Conservation (phyloP, 1,284 basidiomycete genomes). For the Tylopilus sp. region DNA sequence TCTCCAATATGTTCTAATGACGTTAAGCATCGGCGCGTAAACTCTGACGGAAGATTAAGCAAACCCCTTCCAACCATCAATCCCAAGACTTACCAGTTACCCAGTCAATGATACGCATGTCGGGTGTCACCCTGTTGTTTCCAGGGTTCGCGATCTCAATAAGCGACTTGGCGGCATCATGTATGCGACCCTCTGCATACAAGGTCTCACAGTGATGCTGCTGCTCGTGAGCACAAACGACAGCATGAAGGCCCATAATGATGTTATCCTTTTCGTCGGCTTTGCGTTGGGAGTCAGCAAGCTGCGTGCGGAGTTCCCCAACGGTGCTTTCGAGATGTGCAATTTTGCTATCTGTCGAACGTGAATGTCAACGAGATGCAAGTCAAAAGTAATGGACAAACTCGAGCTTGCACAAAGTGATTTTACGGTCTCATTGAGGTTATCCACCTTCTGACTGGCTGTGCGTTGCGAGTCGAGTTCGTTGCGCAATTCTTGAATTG, state of each 20-base stretch:
- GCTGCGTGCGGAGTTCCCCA: not conserved
- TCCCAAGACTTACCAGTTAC: not conserved
- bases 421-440: not conserved
- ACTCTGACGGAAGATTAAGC: not conserved
- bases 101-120: not conserved
- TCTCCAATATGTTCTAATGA: not conserved
- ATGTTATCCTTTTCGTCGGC: not conserved
- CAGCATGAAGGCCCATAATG: not conserved
- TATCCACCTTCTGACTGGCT: not conserved
- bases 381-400: not conserved
- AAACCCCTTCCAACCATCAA: not conserved
- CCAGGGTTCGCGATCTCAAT: not conserved
- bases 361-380: not conserved
- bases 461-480: not conserved
- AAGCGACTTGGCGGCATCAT: conserved; percentile 4
- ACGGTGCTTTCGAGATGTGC: not conserved
- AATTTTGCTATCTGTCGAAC: not conserved
- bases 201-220: not conserved
- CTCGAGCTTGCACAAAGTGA: not conserved
- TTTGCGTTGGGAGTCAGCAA: not conserved
- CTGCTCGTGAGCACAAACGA: not conserved
- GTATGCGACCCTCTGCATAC: not conserved
- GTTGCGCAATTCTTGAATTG: not conserved
- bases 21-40: not conserved
- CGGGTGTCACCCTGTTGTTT: not conserved